These are phyloP conservation scores for Mycena metata DNA, from an alignment of 768 basidiomycete genomes.

Conservation along the genomic window DNA sequence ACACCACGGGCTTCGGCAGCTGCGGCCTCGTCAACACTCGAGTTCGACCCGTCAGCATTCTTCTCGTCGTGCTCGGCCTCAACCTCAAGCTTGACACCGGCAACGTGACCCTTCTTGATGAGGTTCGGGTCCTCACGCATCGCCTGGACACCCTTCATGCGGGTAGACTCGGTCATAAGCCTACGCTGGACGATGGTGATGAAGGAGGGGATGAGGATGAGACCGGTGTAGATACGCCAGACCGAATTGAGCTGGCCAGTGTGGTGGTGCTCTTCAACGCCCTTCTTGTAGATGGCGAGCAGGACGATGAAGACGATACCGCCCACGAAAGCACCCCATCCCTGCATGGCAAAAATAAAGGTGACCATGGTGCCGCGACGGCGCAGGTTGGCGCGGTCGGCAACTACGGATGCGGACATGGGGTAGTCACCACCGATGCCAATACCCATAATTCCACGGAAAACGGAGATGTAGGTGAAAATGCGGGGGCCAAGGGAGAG, in stretches of 20 bases:
- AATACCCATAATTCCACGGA: slow-evolving; percentile 25
- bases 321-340: slow-evolving; percentile 31
- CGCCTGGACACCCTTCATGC: slow-evolving; percentile 32
- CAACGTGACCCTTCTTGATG: slow-evolving; percentile 23
- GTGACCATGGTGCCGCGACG: slow-evolving; percentile 37
- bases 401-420: slow-evolving; percentile 35
- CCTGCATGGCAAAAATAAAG: slow-evolving; percentile 35
- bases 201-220: slow-evolving; percentile 29
- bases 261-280: slow-evolving; percentile 21
- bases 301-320: slow-evolving; percentile 31
- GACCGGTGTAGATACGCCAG: slow-evolving; percentile 35
- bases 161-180: slow-evolving; percentile 27
- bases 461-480: slow-evolving; percentile 32
- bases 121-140: slow-evolving; percentile 30
- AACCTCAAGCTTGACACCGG: slow-evolving; percentile 11
- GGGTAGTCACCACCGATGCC: slow-evolving; percentile 35
- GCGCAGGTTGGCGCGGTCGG: slow-evolving; percentile 35
- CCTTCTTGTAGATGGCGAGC: slow-evolving; percentile 28
- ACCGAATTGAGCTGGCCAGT: slow-evolving; percentile 30
- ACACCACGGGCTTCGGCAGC: background rate
- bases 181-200: slow-evolving; percentile 32
- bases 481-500: slow-evolving; percentile 21
- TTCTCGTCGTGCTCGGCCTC: slow-evolving; percentile 9
- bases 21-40: slow-evolving; percentile 3
- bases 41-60: background rate